phyloP scores from a whole-genome alignment of 805 yeast species.

The Teunomyces aglyptinius region DNA sequence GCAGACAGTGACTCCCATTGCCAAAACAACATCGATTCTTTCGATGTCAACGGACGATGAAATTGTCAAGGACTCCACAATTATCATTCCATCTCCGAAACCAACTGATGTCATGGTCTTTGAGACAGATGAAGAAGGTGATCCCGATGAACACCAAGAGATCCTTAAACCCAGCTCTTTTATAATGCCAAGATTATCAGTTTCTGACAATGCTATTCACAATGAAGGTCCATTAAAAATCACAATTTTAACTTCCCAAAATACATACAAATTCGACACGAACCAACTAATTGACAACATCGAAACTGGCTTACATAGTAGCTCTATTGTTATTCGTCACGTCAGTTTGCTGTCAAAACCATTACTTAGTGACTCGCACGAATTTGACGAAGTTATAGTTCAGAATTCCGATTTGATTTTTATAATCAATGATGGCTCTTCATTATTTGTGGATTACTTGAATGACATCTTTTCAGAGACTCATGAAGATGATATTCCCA shows the following conservation, averaged over 20 bases:
- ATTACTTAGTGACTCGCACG: not conserved
- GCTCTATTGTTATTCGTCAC: constrained; percentile 15
- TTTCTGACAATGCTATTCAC: constrained; percentile 16
- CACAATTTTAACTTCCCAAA: constrained; percentile 21
- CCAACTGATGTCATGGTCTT: constrained; percentile 33
- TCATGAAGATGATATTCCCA: constrained; percentile 17
- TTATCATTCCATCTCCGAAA: constrained; percentile 19
- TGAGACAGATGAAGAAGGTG: constrained; percentile 42
- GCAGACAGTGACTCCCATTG: constrained; percentile 9
- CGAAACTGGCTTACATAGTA: constrained; percentile 12
- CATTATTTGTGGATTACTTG: constrained; percentile 24
- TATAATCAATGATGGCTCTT: constrained; percentile 40
- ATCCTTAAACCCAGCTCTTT: constrained; percentile 20
- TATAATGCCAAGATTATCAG: constrained; percentile 38
- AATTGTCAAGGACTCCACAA: constrained; percentile 20
- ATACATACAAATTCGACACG: constrained; percentile 17
- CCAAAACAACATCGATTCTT: constrained; percentile 20
- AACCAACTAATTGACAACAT: constrained; percentile 17
- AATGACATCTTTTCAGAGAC: constrained; percentile 10
- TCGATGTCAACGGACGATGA: constrained; percentile 28
- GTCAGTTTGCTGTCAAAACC: constrained; percentile 8
- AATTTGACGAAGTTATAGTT: constrained; percentile 16
- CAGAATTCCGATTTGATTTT: constrained; percentile 28
- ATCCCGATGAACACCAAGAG: constrained; percentile 14
- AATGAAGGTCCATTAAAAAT: constrained; percentile 15